Evolutionary conservation across 371 early-diverging fungal species (phyloP).

Genomic region (Vairimorpha necatrix): DNA sequence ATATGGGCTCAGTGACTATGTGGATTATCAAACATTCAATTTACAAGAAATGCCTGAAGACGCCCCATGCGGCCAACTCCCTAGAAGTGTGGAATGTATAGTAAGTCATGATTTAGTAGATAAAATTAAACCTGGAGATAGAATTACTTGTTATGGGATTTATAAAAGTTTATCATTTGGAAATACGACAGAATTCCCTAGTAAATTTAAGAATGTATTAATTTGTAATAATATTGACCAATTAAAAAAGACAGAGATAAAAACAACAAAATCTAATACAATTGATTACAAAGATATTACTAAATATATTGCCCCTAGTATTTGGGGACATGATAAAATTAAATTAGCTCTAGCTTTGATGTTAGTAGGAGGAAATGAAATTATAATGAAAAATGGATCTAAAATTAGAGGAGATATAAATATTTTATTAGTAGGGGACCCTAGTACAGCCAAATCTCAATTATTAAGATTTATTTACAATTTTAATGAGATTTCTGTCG

Average conservation of each 20-base stretch:
- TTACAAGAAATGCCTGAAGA: conserved; percentile 99
- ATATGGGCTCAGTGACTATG: conserved; percentile 82
- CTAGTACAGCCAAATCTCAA: conserved; percentile 91
- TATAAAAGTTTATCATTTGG: conserved; percentile 76
- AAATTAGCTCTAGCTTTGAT: conserved; percentile 87
- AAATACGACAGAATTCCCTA: conserved; percentile 40
- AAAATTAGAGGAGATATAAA: conserved; percentile 93
- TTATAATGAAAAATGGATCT: conserved; percentile 81
- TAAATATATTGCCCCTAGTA: conserved; percentile 85
- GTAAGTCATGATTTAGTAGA: conserved; percentile 93
- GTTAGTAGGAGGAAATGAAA: conserved; percentile 86
- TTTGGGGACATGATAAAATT: conserved; percentile 87
- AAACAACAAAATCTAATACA: neutral
- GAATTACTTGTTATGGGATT: conserved; percentile 85
- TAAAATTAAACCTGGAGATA: conserved; percentile 91
- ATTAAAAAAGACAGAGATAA: conserved; percentile 48
- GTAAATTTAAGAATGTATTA: conserved; percentile 72
- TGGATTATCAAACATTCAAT: conserved; percentile 85
- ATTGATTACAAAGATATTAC: conserved; percentile 71
- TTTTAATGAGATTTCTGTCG: conserved; percentile 79
- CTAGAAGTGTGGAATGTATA: conserved; percentile 88
- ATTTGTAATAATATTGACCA: conserved; percentile 79
- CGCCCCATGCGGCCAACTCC: conserved; percentile 89
- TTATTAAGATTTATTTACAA: conserved; percentile 76
- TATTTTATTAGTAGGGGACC: conserved; percentile 87